A percentile compares a stretch with the other conserved stretches of the same genome.
These are phyloP conservation scores for Fusarium sp. DNA, from an alignment of 2,329 filamentous ascomycete species.

Conservation along the genomic window DNA sequence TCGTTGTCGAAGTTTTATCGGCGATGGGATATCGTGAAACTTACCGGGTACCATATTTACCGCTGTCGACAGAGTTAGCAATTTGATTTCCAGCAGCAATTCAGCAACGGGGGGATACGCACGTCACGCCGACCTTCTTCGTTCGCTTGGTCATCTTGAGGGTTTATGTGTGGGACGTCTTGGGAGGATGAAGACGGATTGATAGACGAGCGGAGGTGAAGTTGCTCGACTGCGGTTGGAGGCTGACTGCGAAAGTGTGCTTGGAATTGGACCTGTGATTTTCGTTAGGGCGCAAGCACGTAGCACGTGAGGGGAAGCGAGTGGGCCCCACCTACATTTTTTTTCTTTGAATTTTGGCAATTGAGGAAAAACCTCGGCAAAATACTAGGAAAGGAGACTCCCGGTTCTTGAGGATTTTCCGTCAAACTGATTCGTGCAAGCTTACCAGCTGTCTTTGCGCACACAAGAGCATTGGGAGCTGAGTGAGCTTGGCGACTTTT, in stretches of 20 bases:
- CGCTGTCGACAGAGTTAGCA: constrained; percentile 52
- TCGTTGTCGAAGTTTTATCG: constrained; percentile 36
- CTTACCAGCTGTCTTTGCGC: neutral
- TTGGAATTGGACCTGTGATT: constrained; percentile 52
- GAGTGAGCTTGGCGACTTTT: neutral
- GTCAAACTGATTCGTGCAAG: constrained; percentile 21
- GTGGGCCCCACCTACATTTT: constrained; percentile 40
- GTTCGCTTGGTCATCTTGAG: constrained; percentile 94
- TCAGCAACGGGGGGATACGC: constrained; percentile 45
- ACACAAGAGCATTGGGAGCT: neutral
- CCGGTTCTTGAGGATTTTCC: neutral
- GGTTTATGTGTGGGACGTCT: constrained; percentile 54
- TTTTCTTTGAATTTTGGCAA: constrained; percentile 17
- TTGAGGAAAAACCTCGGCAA: constrained; percentile 75
- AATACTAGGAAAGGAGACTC: neutral
- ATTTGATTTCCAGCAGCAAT: constrained; percentile 11
- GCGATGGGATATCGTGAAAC: constrained; percentile 49
- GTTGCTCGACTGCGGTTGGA: constrained; percentile 48
- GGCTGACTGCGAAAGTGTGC: constrained; percentile 50
- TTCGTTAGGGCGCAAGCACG: constrained; percentile 57
- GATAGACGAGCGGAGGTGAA: constrained; percentile 48
- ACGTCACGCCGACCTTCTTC: constrained; percentile 96
- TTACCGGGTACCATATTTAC: constrained; percentile 98
- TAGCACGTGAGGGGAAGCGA: constrained; percentile 52
- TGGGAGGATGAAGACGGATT: constrained; percentile 50